These are phyloP conservation scores for Penicillium sp. DNA, from an alignment of 2,329 filamentous ascomycete species.

Conservation along the genomic window DNA sequence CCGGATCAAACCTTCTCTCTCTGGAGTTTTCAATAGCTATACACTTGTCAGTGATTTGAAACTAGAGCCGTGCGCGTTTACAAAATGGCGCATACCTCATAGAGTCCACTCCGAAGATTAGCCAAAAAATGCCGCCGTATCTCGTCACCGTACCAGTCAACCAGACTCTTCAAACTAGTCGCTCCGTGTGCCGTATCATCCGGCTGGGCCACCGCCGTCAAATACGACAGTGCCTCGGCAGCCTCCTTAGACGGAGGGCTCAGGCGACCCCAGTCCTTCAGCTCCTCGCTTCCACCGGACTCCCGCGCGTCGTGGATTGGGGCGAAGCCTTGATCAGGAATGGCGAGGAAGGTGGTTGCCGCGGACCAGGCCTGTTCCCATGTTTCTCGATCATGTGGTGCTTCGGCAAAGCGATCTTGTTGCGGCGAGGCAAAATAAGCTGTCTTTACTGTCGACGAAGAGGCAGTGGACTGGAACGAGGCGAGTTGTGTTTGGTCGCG, in stretches of 20 bases:
- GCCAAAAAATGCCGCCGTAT: slow-evolving; percentile 48
- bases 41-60: slow-evolving; percentile 12
- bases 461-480: slow-evolving; percentile 24
- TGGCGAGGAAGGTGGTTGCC: slow-evolving; percentile 45
- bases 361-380: slow-evolving; percentile 48
- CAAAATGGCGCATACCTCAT: slow-evolving; percentile 33
- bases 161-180: slow-evolving; percentile 35
- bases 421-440: slow-evolving; percentile 21
- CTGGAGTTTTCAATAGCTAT: slow-evolving; percentile 32
- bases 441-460: slow-evolving; percentile 23
- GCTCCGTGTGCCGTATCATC: slow-evolving; percentile 1
- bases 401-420: slow-evolving; percentile 16
- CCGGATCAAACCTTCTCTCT: slow-evolving; percentile 34
- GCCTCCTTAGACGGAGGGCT: slow-evolving; percentile 35
- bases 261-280: slow-evolving; percentile 38
- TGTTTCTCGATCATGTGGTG: slow-evolving; percentile 35
- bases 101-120: slow-evolving; percentile 41
- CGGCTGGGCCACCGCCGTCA: slow-evolving; percentile 26
- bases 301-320: slow-evolving; percentile 30
- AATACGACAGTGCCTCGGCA: slow-evolving; percentile 39
- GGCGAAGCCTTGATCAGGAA: slow-evolving; percentile 43
- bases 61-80: not conserved
- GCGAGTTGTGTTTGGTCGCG: slow-evolving; percentile 17
- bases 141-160: slow-evolving; percentile 51
- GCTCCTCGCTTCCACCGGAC: slow-evolving; percentile 33